Conservation (phyloP, 106 monocot species). For the Cymbidium sinense region DNA sequence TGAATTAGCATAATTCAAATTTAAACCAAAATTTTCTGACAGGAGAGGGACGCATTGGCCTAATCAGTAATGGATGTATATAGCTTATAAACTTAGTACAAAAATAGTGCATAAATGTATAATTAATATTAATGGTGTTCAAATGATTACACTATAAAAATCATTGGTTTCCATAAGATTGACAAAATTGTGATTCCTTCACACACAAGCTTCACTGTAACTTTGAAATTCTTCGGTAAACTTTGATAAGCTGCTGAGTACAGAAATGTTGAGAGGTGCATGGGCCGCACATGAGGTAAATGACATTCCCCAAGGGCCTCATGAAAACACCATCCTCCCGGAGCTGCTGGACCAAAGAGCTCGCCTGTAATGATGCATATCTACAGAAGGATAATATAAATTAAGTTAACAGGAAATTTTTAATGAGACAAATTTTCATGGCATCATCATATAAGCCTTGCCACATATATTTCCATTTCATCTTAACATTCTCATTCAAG, state of each 20-base stretch:
- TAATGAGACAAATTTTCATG: no score
- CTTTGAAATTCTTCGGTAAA: slow-evolving; percentile 47
- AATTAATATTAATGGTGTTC: background rate
- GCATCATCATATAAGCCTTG: no score
- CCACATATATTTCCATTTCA: no score
- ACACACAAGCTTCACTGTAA: slow-evolving; percentile 19
- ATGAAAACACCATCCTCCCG: slow-evolving; percentile 76
- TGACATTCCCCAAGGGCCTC: slow-evolving; percentile 88
- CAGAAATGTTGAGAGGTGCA: slow-evolving; percentile 67
- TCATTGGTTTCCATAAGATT: slow-evolving; percentile 1
- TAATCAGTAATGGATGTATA: background rate
- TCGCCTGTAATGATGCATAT: slow-evolving; percentile 71
- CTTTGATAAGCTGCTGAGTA: slow-evolving; percentile 50
- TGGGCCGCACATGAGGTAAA: slow-evolving; percentile 95
- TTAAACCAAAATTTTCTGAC: no score
- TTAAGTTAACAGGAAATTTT: background rate
- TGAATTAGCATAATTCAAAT: no score
- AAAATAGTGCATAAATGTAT: background rate
- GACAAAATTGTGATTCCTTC: slow-evolving; percentile 13
- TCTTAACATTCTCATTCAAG: no score
- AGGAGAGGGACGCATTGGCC: no score
- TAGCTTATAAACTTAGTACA: background rate
- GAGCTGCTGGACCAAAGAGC: slow-evolving; percentile 62
- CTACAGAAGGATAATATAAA: slow-evolving; percentile 22
- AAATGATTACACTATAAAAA: background rate